Conservation (phyloP, 2,329 filamentous ascomycete genomes). For the Cadophora malorum region DNA sequence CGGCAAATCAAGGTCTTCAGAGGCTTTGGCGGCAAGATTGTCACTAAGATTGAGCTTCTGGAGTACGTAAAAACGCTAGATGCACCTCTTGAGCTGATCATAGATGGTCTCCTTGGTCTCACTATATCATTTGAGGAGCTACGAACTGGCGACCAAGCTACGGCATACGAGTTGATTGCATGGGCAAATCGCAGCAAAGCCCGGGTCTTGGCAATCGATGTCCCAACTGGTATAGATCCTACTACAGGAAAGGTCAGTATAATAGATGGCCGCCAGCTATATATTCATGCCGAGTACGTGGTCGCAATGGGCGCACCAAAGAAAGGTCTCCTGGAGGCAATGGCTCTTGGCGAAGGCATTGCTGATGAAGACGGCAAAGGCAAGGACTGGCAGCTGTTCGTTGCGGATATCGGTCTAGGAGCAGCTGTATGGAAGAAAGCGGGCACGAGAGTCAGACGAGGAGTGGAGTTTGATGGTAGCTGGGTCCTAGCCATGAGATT, state of each 20-base stretch:
- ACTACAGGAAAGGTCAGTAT: slow-evolving; percentile 70
- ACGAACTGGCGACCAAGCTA: slow-evolving; percentile 79
- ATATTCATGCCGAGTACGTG: slow-evolving; percentile 81
- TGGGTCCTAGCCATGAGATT: slow-evolving; percentile 78
- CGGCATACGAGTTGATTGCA: slow-evolving; percentile 87
- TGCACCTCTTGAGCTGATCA: slow-evolving; percentile 76
- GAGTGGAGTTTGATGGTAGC: slow-evolving; percentile 84
- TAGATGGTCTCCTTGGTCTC: slow-evolving; percentile 87
- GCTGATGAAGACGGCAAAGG: slow-evolving; percentile 43
- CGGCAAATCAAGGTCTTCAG: slow-evolving; percentile 85
- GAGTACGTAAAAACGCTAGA: slow-evolving; percentile 64
- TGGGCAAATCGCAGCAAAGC: slow-evolving; percentile 92
- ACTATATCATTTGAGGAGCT: slow-evolving; percentile 90
- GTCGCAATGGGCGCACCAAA: slow-evolving; percentile 88
- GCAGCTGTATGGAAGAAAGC: slow-evolving; percentile 86
- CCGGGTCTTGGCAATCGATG: slow-evolving; percentile 84
- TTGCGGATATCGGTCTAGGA: slow-evolving; percentile 87
- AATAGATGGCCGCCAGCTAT: slow-evolving; percentile 78
- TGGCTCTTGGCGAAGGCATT: slow-evolving; percentile 49
- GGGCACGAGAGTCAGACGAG: slow-evolving; percentile 79
- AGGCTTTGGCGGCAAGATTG: slow-evolving; percentile 79
- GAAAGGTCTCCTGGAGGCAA: slow-evolving; percentile 78
- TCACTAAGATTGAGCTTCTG: slow-evolving; percentile 65
- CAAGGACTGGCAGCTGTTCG: slow-evolving; percentile 74
- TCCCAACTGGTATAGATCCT: slow-evolving; percentile 87